phyloP scores from a whole-genome alignment of 2,329 filamentous ascomycete species.

The Phialophora macrospora region DNA sequence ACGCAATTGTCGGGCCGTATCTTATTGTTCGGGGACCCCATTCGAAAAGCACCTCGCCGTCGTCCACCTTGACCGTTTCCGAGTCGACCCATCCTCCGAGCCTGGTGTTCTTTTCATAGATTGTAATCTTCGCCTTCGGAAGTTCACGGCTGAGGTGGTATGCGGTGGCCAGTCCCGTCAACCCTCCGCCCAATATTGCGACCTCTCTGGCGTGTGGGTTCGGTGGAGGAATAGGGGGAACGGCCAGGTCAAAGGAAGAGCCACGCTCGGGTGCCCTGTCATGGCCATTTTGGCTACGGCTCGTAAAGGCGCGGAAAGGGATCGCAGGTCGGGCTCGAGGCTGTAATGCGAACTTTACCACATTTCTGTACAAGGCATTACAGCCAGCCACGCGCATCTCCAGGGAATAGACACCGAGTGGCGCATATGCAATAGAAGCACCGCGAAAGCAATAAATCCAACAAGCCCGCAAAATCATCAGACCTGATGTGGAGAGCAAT shows the following conservation, averaged over 20 bases:
- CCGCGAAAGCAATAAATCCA: not conserved
- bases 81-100: constrained; percentile 86
- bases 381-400: constrained; percentile 38
- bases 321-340: constrained; percentile 55
- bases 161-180: constrained; percentile 79
- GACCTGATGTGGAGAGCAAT: not conserved
- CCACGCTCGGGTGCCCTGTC: not conserved
- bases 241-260: not conserved
- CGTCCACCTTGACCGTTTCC: constrained; percentile 62
- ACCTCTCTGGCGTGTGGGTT: constrained; percentile 51
- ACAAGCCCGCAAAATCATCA: not conserved
- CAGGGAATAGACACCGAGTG: constrained; percentile 31
- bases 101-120: constrained; percentile 74
- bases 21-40: constrained; percentile 79
- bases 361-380: constrained; percentile 31
- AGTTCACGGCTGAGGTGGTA: constrained; percentile 74
- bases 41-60: constrained; percentile 76
- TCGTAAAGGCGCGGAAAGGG: constrained; percentile 11
- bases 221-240: constrained; percentile 17
- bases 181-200: constrained; percentile 77
- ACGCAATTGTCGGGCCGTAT: constrained; percentile 57
- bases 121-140: constrained; percentile 71
- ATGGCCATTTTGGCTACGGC: constrained; percentile 14
- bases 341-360: constrained; percentile 29
- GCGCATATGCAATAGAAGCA: constrained; percentile 20